Evolutionary conservation across 768 basidiomycete genomes (phyloP).

Genomic region (Boletellus ananas): DNA sequence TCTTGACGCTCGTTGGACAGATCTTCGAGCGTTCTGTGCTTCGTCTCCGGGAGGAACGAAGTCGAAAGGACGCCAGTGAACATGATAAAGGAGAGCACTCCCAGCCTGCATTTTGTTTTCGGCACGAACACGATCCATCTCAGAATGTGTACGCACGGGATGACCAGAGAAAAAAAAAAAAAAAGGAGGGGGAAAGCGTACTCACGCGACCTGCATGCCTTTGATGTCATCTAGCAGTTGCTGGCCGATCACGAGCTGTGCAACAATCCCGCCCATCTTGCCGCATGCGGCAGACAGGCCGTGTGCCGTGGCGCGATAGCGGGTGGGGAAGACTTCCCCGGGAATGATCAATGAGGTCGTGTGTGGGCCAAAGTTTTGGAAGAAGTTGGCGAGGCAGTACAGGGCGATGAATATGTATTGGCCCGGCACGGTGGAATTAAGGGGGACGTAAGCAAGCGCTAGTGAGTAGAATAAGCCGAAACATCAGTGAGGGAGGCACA

Average conservation of each 20-base stretch:
- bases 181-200: conserved; percentile 6
- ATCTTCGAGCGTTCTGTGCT: conserved; percentile 56
- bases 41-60: conserved; percentile 80
- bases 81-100: conserved; percentile 83
- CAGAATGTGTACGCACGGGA: background rate
- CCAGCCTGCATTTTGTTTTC: conserved; percentile 40
- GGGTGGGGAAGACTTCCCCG: conserved; percentile 75
- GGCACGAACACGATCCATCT: background rate
- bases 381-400: conserved; percentile 16
- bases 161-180: too few relatives aligned
- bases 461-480: background rate
- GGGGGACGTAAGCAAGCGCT: conserved; percentile 64
- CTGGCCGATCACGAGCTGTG: conserved; percentile 71
- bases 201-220: conserved; percentile 67
- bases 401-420: conserved; percentile 48
- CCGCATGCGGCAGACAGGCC: conserved; percentile 75
- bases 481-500: background rate
- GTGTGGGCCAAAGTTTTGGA: conserved; percentile 28
- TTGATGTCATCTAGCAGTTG: conserved; percentile 50
- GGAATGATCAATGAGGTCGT: conserved; percentile 74
- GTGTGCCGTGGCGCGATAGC: conserved; percentile 68
- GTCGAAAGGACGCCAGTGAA: conserved; percentile 80
- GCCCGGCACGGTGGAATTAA: conserved; percentile 46
- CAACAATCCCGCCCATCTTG: conserved; percentile 71
- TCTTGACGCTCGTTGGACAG: conserved; percentile 70